Percentiles rank a stretch among this genome's conserved stretches.
Evolutionary conservation across 768 basidiomycete genomes (phyloP).

Genomic region (Russula lepida): DNA sequence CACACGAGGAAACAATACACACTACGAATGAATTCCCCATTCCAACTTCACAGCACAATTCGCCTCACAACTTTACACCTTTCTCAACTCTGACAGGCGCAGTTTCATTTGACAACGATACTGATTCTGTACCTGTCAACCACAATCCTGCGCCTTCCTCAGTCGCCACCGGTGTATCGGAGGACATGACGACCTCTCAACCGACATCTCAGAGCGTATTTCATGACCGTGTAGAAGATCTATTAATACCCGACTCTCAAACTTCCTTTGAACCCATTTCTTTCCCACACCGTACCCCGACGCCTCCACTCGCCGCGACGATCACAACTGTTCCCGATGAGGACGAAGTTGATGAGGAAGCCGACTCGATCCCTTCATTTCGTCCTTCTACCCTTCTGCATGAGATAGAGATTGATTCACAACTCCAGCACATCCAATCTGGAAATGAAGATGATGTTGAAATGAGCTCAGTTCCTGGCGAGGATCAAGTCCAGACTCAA

Average conservation of each 20-base stretch:
- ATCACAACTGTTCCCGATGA: slow-evolving; percentile 10
- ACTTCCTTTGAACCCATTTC: slow-evolving; percentile 1
- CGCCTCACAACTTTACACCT: neutral
- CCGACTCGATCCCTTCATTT: neutral
- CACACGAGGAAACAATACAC: neutral
- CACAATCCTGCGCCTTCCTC: neutral
- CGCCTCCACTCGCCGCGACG: slow-evolving; percentile 14
- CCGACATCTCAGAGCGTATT: neutral
- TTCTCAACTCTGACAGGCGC: slow-evolving; percentile 15
- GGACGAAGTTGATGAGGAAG: neutral
- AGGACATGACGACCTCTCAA: neutral
- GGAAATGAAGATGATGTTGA: neutral
- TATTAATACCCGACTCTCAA: neutral
- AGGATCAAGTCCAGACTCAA: neutral
- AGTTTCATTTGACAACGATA: slow-evolving; percentile 6
- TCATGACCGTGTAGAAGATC: neutral
- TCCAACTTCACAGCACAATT: neutral
- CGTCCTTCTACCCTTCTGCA: neutral
- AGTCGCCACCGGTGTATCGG: neutral
- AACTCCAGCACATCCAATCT: neutral
- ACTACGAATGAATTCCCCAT: neutral
- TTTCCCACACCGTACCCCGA: slow-evolving; percentile 15
- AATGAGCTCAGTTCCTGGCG: neutral
- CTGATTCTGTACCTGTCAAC: neutral
- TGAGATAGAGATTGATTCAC: neutral